A percentile compares a stretch with the other conserved stretches of the same genome.
Evolutionary conservation across 192 early-diverging fungal genomes (phyloP).

Genomic region (Rhizoclosmatium sp.): DNA sequence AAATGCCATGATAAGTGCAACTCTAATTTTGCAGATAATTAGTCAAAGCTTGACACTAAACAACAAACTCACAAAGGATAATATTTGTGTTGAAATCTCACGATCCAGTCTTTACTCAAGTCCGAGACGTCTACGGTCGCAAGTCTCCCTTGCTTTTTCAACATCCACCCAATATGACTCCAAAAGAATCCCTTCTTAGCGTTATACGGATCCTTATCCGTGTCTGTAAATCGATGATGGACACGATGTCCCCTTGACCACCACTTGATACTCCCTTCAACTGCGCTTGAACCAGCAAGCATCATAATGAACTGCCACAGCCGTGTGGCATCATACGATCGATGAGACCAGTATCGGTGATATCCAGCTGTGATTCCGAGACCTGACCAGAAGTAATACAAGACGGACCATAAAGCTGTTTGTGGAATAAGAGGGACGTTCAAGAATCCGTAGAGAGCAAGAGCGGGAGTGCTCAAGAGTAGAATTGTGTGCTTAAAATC

Average conservation of each 20-base stretch:
- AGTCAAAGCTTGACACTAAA: neutral
- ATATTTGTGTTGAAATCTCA: constrained; percentile 54
- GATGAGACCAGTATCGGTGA: constrained; percentile 63
- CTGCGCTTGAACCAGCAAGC: constrained; percentile 46
- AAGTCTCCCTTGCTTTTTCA: constrained; percentile 44
- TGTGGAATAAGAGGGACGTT: constrained; percentile 74
- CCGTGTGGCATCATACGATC: constrained; percentile 55
- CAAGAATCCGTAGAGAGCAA: constrained; percentile 80
- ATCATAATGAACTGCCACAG: constrained; percentile 47
- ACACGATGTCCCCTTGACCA: constrained; percentile 50
- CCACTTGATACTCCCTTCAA: constrained; percentile 61
- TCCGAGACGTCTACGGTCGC: constrained; percentile 55
- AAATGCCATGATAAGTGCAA: constrained; percentile 66
- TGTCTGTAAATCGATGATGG: constrained; percentile 33
- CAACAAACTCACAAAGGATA: constrained; percentile 39
- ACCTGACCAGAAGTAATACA: constrained; percentile 80
- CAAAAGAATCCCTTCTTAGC: constrained; percentile 58
- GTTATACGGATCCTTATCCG: constrained; percentile 56
- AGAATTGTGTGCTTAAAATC: constrained; percentile 44
- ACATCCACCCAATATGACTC: constrained; percentile 61
- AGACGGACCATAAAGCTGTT: constrained; percentile 74
- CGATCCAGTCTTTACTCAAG: constrained; percentile 50
- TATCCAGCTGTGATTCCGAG: constrained; percentile 78
- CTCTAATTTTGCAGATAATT: neutral
- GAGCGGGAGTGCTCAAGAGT: constrained; percentile 66